Conservation (phyloP, 257 asterid genomes). For the Solanum etuberosum region DNA sequence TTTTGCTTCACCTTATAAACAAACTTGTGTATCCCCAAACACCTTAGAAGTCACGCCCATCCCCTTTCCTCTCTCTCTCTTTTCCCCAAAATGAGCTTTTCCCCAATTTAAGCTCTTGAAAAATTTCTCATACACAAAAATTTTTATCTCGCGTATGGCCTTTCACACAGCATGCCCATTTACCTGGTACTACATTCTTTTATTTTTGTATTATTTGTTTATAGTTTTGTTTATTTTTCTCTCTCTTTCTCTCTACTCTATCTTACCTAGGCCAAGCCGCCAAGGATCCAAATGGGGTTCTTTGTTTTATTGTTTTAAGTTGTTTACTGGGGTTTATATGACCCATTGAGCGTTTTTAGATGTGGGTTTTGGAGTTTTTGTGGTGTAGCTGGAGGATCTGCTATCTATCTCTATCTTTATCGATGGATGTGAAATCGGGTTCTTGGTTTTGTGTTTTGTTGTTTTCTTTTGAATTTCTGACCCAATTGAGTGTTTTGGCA, state of each 20-base stretch:
- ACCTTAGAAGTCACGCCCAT: constrained; percentile 1
- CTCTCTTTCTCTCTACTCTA: neutral
- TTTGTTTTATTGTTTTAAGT: constrained; percentile 5
- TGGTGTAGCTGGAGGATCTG: neutral
- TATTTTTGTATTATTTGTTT: neutral
- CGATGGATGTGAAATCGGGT: neutral
- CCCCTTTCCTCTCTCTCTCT: neutral
- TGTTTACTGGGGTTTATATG: neutral
- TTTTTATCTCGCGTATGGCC: constrained; percentile 45
- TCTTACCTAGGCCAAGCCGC: neutral
- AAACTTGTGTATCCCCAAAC: constrained; percentile 3
- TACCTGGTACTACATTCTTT: constrained; percentile 61
- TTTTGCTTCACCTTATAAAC: neutral
- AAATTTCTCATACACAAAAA: constrained; percentile 7
- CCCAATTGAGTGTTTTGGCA: constrained; percentile 17
- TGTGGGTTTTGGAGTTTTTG: neutral
- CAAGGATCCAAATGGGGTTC: neutral
- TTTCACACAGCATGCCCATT: constrained; percentile 99
- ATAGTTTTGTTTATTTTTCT: neutral
- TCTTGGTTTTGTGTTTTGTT: neutral
- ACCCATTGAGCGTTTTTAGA: neutral
- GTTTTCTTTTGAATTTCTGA: neutral
- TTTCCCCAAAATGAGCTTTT: neutral
- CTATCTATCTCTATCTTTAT: neutral
- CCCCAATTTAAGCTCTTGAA: constrained; percentile 11